phyloP scores from a whole-genome alignment of 2,329 filamentous ascomycete genomes.

The Drechslera avenae region DNA sequence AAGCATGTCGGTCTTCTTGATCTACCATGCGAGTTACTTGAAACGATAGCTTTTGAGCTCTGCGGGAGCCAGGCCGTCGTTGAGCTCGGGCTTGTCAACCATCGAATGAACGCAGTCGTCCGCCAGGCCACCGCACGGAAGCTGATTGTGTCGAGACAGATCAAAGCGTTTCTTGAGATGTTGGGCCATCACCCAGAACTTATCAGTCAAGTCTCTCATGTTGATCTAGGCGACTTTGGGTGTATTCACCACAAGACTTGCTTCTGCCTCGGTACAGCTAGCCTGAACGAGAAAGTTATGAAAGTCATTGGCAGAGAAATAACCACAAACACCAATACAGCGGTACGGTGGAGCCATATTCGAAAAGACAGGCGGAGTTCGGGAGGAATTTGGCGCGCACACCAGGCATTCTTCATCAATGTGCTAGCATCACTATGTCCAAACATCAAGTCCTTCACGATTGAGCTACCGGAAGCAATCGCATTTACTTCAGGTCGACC shows the following conservation, averaged over 20 bases:
- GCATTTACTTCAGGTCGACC: background rate
- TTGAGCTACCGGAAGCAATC: constrained; percentile 15
- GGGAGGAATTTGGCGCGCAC: constrained; percentile 6
- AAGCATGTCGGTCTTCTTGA: constrained; percentile 1
- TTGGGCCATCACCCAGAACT: constrained; percentile 14
- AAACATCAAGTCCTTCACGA: constrained; percentile 17
- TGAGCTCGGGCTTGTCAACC: constrained; percentile 19
- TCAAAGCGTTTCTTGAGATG: constrained; percentile 15
- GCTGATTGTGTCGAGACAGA: constrained; percentile 11
- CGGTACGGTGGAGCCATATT: constrained; percentile 3
- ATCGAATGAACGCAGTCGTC: constrained; percentile 14
- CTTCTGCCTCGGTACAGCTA: background rate
- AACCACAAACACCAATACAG: background rate
- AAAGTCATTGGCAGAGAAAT: constrained; percentile 6
- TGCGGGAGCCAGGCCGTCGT: constrained; percentile 1
- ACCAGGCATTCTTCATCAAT: constrained; percentile 16
- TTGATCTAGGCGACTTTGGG: constrained; percentile 21
- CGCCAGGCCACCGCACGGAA: constrained; percentile 21
- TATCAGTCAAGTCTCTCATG: constrained; percentile 11
- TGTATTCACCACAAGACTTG: constrained; percentile 1
- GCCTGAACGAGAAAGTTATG: background rate
- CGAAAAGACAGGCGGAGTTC: background rate
- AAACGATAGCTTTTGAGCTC: constrained; percentile 11
- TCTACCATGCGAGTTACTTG: constrained; percentile 19
- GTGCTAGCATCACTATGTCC: constrained; percentile 16